Evolutionary conservation across 768 basidiomycete species (phyloP), one percentile per base, ranked within the genome.

Genomic region (Ephemerocybe angulata): DNA sequence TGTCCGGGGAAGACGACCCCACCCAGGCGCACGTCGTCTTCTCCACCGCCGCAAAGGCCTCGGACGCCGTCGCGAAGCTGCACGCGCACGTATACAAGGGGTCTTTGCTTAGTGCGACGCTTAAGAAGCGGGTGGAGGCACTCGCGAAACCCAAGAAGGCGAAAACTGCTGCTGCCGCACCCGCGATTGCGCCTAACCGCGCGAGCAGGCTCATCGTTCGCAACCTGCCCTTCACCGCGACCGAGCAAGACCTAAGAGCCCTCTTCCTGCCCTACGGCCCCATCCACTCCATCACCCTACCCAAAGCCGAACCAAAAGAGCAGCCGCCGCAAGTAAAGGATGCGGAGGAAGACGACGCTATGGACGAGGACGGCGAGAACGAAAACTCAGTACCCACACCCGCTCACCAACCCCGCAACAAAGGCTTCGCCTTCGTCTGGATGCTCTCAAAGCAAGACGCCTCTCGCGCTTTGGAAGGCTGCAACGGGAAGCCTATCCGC

Each of bases 361-460:
- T 67, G 5, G 64, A 63, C 17, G 68, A n/a, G 53, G 10, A 62
- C 53, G 6, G 58, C 54, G 6, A 56, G n/a, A n/a, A n/a, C n/a
- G n/a, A n/a, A n/a, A n/a, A n/a, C n/a, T n/a, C n/a, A n/a, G n/a
- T n/a, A n/a, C n/a, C n/a, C n/a, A n/a, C n/a, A n/a, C n/a, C n/a
- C n/a, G n/a, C n/a, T n/a, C n/a, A 69, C 43, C 21, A 46, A 46
- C 62, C 12, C 74, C 80, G 28, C n/a, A 75, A 81, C 40, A 86
- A 87, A 61, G 93, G 95, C 0, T 98, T 96, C 61, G 96, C 93
- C 0, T 98, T 98, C 63, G 86, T 98, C 10, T 96, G 93, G 92
- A 93, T 92, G 83, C 69, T 93, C 59, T 84, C 84, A 64, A 85
- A 82, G 66, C 87, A 86, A 54, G 90, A 94, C 63, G 95, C 93